A percentile compares a stretch with the other conserved stretches of the same genome.
These are phyloP conservation scores for Trametes meyenii DNA, from an alignment of 768 basidiomycete genomes.

Conservation along the genomic window DNA sequence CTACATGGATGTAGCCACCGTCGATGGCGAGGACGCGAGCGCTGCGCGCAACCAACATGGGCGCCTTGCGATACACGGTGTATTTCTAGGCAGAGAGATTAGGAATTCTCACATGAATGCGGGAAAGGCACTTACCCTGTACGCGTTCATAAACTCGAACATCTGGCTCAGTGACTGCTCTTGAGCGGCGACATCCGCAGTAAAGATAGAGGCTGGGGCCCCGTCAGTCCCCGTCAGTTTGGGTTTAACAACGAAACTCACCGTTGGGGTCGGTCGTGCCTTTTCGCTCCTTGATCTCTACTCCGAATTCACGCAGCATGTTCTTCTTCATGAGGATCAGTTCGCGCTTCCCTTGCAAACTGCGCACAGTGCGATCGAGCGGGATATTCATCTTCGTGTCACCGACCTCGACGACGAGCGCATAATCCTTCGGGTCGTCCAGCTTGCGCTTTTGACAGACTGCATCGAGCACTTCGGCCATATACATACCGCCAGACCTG, in stretches of 20 bases:
- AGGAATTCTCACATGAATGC: background rate
- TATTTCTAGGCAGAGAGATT: constrained; percentile 62
- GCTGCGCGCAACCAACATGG: constrained; percentile 89
- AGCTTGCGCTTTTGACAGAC: constrained; percentile 75
- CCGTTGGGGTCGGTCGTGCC: constrained; percentile 92
- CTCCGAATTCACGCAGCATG: constrained; percentile 72
- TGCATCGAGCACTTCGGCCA: constrained; percentile 92
- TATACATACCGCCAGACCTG: constrained; percentile 91
- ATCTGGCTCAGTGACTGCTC: constrained; percentile 54
- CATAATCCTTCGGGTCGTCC: constrained; percentile 76
- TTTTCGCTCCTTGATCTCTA: constrained; percentile 65
- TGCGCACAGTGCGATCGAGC: constrained; percentile 94
- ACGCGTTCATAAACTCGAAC: constrained; percentile 82
- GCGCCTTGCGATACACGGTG: constrained; percentile 90
- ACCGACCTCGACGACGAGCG: constrained; percentile 61
- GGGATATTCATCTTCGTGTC: constrained; percentile 80
- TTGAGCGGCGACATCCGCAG: constrained; percentile 63
- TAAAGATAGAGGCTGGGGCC: constrained; percentile 85
- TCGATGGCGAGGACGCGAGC: constrained; percentile 93
- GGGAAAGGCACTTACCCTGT: constrained; percentile 59
- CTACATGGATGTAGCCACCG: constrained; percentile 88
- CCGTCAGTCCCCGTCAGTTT: background rate
- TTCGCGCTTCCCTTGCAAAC: constrained; percentile 85
- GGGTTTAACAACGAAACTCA: constrained; percentile 34
- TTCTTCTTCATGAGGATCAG: constrained; percentile 79